Evolutionary conservation across 805 yeast genomes (phyloP).

Genomic region (Clavispora santaluciae): DNA sequence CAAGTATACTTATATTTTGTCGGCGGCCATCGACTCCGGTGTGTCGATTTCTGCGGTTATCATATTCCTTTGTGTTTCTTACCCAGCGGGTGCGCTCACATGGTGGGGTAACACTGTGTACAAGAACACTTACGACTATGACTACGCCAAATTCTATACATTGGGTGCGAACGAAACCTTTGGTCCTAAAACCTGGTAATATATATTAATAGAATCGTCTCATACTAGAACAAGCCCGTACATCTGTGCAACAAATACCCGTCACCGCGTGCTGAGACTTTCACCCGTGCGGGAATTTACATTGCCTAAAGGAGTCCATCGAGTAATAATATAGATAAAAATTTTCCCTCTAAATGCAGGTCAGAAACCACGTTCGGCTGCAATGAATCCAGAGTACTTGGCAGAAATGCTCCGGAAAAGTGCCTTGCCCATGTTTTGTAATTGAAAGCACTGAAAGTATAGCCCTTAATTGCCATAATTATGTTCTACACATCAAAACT

Average conservation of each 20-base stretch:
- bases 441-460: too few species aligned
- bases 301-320: conserved; percentile 33
- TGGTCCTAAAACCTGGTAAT: conserved; percentile 12
- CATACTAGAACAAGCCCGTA: too few species aligned
- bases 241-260: too few species aligned
- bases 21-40: conserved; percentile 15
- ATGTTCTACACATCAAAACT: too few species aligned
- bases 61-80: conserved; percentile 9
- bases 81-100: conserved; percentile 13
- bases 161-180: conserved; percentile 12
- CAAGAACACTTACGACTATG: conserved; percentile 11
- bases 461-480: too few species aligned
- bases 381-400: too few species aligned
- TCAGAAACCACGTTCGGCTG: neutral
- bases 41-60: conserved; percentile 7
- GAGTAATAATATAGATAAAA: conserved; percentile 29
- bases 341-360: conserved; percentile 17
- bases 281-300: conserved; percentile 19
- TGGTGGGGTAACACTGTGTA: conserved; percentile 17
- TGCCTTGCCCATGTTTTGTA: too few species aligned
- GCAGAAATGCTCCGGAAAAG: too few species aligned
- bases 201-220: neutral
- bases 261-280: conserved; percentile 10
- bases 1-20: conserved; percentile 11
- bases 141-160: conserved; percentile 8